Evolutionary conservation across 2,329 filamentous ascomycete species (phyloP).

Genomic region (Fusarium coicis): DNA sequence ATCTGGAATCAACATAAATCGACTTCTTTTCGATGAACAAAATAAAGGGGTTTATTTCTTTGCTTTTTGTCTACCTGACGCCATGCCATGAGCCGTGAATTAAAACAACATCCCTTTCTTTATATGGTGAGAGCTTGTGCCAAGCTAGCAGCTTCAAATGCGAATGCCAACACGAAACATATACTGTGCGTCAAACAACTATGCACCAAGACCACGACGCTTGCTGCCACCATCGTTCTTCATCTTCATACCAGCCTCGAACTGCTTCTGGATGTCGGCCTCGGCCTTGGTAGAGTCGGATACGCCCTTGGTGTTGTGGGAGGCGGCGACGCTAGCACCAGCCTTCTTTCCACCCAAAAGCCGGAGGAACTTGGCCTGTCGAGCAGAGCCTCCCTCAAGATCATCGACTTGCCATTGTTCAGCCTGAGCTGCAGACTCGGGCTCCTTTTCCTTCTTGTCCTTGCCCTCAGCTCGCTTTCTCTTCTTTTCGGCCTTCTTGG

Average conservation of each 20-base stretch:
- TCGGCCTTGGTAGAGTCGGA: conserved; percentile 56
- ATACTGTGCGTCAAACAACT: conserved; percentile 23
- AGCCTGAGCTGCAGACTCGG: conserved; percentile 28
- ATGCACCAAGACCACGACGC: conserved; percentile 65
- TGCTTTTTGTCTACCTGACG: conserved; percentile 45
- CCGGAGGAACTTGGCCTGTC: conserved; percentile 67
- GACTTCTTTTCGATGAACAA: conserved; percentile 26
- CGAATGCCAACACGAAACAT: neutral
- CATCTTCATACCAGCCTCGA: conserved; percentile 65
- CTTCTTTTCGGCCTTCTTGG: conserved; percentile 52
- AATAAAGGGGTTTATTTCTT: conserved; percentile 37
- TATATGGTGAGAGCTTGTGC: conserved; percentile 4
- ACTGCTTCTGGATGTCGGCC: conserved; percentile 67
- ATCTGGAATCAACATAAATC: conserved; percentile 41
- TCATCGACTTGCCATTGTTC: conserved; percentile 65
- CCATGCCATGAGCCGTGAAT: conserved; percentile 37
- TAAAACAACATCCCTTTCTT: conserved; percentile 19
- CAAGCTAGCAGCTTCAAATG: conserved; percentile 2
- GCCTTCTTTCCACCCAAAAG: conserved; percentile 65
- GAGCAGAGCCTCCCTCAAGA: conserved; percentile 61
- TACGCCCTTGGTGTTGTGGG: conserved; percentile 41
- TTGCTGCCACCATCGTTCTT: conserved; percentile 63
- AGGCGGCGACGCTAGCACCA: conserved; percentile 45
- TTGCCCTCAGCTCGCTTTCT: conserved; percentile 47
- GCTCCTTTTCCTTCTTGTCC: conserved; percentile 30